Evolutionary conservation across 805 yeast species (phyloP), one percentile per base, ranked within the genome.

Genomic region (Scheffersomyces amazonensis): DNA sequence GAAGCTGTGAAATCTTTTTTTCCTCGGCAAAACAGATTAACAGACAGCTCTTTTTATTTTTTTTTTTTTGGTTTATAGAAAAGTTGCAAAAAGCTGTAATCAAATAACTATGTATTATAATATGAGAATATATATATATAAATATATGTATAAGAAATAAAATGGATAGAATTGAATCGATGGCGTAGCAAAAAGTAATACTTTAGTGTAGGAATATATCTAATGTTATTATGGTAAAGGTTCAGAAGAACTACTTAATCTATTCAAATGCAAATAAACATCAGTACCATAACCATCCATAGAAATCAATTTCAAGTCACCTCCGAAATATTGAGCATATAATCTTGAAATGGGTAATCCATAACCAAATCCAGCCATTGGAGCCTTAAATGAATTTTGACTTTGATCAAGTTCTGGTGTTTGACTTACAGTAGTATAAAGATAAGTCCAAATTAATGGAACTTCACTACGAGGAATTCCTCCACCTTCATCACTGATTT

Each of bases 271-370:
- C 53, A 89, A 61, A 53, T 88, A 89, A 2, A 87, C 96, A 56
- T 88, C 96, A 1, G 96, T 88, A 12, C 96, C 96, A 54, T 88
- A 87, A 7, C 96, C 96, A 61, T 88, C 96, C 95, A 89, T 87
- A 23, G 88, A 79, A 39, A 87, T 88, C 52, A 89, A 71, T 54
- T 83, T 84, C 59, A 88, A 73, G 52, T 89, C 96, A 3, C 96
- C 96, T 5, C 96, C 95, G 56, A 89, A 88, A 58, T 88, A 88
- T 46, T 90, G 80, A 2, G 96, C 90, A 49, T 89, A 89, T 27
- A 88, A 70, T 41, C 96, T 64, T 34, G 93, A 83, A 38, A 89
- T 81, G 1, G 96, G 96, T 50, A 88, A 70, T 0, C 96, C 96
- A 53, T 88, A 90, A 20, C 96, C 96, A 48, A 85, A 83, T 0